Base-by-base conservation (phyloP, 208 protist genomes). In the Leishmania guyanensis region DNA sequence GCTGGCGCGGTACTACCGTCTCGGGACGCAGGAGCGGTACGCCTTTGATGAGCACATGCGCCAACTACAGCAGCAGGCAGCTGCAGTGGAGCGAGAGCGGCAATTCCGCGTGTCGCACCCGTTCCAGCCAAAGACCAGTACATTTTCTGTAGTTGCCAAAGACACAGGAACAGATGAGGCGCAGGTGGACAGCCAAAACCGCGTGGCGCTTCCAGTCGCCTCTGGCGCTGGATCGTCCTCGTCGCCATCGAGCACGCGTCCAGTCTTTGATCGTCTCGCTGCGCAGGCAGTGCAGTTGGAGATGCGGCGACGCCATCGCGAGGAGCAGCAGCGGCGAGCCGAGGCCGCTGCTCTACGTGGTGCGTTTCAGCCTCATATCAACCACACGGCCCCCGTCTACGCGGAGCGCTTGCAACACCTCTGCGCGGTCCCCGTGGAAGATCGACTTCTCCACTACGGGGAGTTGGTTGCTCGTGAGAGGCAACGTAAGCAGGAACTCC, bases 391-490 rank as follows among this genome's bases (percentile, higher is more conserved):
- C 0, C 77, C 85, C 5, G 29, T 84, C 5, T 65, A 84, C 16
- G 75, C 46, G 2, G 58, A 84, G 48, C 33, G 53, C 62, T 58
- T 86, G 10, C 54, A 72, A 29, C 77, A 83, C 51, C 70, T 78
- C 1, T 54, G 87, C 43, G 77, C 78, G n/a, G 74, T 91, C 29
- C 87, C 91, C 8, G 94, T 97, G 26, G 92, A 95, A 74, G 91
- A 94, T 58, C 88, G 94, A 17, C 84, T 97, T 8, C 86, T 95
- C 2, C 86, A 94, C 80, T 97, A 95, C 78, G 94, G 94, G n/a
- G 81, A 89, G 43, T 77, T 80, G 2, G 82, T 95, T 9, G 85
- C 83, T 39, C 50, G 85, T 5, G 86, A 86, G 62, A 82, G 84
- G 9, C 80, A 84, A 50, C 78, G 76, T 1, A 80, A 78, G 48